Evolutionary conservation across 2,329 filamentous ascomycete species (phyloP).

Genomic region (Colletotrichum tropicale): DNA sequence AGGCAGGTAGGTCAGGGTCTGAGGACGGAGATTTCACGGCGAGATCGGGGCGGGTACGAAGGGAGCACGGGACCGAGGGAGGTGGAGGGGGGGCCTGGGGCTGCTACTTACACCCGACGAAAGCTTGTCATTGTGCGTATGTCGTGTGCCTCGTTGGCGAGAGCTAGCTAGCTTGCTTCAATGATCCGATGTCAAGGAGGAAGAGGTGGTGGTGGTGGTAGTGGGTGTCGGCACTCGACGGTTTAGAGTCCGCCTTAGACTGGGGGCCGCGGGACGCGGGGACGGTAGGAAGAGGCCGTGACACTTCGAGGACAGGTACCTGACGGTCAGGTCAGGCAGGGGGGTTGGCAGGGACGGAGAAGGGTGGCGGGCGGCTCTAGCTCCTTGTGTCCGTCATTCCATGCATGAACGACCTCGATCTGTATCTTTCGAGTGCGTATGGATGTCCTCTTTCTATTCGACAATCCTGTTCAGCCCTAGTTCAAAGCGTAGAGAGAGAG

Average conservation of each 20-base stretch:
- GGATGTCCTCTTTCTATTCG: not conserved
- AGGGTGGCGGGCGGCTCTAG: not conserved
- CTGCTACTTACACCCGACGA: conserved; percentile 13
- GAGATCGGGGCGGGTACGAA: not conserved
- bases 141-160: not conserved
- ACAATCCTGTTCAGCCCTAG: not conserved
- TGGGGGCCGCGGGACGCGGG: not conserved
- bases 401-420: not conserved
- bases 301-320: not conserved
- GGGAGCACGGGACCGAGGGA: not conserved
- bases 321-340: not conserved
- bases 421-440: not conserved
- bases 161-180: not conserved
- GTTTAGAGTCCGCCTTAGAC: not conserved
- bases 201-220: not conserved
- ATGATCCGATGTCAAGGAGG: not conserved
- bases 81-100: not conserved
- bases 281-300: not conserved
- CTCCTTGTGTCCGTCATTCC: not conserved
- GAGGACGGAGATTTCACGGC: not conserved
- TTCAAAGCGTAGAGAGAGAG: not conserved
- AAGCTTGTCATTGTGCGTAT: conserved; percentile 9
- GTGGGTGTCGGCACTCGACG: not conserved
- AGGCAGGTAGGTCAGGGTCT: not conserved
- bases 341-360: not conserved